These are phyloP conservation scores for Logfia minima DNA, from an alignment of 129 eudicot species.

Conservation along the genomic window DNA sequence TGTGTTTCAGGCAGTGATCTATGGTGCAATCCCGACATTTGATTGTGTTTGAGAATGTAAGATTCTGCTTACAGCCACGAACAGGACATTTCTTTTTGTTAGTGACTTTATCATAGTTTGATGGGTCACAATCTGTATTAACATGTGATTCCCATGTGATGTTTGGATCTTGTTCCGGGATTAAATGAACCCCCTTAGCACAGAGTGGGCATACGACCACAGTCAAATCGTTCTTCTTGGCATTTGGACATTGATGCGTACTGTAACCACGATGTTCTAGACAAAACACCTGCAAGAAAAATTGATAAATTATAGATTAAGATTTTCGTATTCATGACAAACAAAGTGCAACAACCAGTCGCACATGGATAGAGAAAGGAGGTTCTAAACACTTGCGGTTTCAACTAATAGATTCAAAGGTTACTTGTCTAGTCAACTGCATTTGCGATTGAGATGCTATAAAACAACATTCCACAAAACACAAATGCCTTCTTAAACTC, in stretches of 20 bases:
- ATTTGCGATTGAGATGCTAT: neutral
- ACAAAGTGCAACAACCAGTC: neutral
- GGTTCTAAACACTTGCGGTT: neutral
- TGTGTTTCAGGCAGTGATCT: conserved; percentile 88
- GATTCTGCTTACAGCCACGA: conserved; percentile 68
- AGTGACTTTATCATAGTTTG: conserved; percentile 84
- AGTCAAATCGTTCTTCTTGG: conserved; percentile 67
- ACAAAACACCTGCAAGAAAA: conserved; percentile 64
- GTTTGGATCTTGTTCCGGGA: conserved; percentile 85
- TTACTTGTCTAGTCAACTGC: neutral
- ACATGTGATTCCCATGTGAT: conserved; percentile 96
- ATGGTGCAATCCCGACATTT: conserved; percentile 71
- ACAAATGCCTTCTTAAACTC: no score
- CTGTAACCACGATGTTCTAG: conserved; percentile 84
- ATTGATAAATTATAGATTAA: neutral
- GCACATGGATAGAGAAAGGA: neutral
- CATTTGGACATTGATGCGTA: conserved; percentile 71
- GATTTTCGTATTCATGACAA: neutral
- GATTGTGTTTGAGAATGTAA: conserved; percentile 80
- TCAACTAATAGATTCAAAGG: neutral
- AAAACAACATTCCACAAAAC: neutral
- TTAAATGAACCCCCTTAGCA: conserved; percentile 85
- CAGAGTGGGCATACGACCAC: conserved; percentile 93
- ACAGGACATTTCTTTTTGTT: conserved; percentile 85
- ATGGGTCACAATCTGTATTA: conserved; percentile 83